Evolutionary conservation across 2,329 filamentous ascomycete species (phyloP).

Genomic region (Penicillium paneum): DNA sequence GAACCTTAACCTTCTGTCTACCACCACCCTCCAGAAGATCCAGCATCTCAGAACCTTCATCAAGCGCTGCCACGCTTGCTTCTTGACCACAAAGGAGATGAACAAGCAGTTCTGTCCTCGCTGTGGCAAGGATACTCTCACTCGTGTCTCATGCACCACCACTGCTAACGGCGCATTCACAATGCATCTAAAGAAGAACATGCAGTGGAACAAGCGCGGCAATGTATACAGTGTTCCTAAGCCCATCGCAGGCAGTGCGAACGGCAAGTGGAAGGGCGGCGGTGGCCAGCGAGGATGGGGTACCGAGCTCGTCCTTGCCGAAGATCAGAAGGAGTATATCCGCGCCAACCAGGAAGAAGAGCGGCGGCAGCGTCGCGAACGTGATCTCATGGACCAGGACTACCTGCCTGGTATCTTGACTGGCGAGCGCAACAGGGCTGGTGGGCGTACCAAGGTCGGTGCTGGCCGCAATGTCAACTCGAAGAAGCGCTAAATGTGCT

Average conservation of each 20-base stretch:
- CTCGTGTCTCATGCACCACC: conserved; percentile 80
- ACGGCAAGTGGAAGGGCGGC: conserved; percentile 64
- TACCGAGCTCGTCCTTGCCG: conserved; percentile 74
- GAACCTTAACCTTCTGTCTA: conserved; percentile 84
- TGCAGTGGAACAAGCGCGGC: conserved; percentile 92
- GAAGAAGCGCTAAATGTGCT: conserved; percentile 49
- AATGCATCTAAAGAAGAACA: conserved; percentile 87
- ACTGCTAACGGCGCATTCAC: conserved; percentile 75
- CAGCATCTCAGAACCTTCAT: conserved; percentile 83
- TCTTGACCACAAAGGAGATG: conserved; percentile 79
- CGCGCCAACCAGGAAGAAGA: conserved; percentile 62
- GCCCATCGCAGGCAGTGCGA: conserved; percentile 75
- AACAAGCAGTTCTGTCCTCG: conserved; percentile 85
- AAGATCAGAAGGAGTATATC: conserved; percentile 93
- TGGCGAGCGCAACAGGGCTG: conserved; percentile 65
- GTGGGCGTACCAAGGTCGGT: conserved; percentile 73
- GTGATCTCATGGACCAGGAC: conserved; percentile 92
- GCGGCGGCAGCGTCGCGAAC: conserved; percentile 59
- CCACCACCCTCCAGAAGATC: conserved; percentile 70
- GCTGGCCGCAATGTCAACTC: conserved; percentile 85
- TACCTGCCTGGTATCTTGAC: conserved; percentile 82
- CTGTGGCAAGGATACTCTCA: conserved; percentile 84
- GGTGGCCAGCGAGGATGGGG: conserved; percentile 90
- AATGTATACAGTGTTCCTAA: conserved; percentile 93
- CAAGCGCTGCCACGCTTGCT: conserved; percentile 90